phyloP scores from a whole-genome alignment of 169 alveolate species.

The Blepharisma undulans region DNA sequence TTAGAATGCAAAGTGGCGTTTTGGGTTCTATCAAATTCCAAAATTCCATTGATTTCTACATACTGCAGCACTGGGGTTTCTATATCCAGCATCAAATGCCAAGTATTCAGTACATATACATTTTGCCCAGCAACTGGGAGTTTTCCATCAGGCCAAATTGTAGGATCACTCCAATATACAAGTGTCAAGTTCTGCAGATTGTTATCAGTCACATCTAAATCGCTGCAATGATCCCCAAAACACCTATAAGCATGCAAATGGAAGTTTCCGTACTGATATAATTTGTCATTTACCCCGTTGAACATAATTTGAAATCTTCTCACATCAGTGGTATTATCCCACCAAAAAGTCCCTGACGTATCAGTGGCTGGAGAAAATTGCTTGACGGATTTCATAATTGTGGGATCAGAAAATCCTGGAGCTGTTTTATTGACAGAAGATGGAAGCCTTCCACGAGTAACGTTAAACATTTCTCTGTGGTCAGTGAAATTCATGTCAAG shows the following conservation, averaged over 20 bases:
- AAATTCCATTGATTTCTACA: slow-evolving; percentile 45
- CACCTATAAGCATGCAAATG: neutral
- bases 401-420: neutral
- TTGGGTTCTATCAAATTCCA: slow-evolving; percentile 29
- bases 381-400: neutral
- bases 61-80: slow-evolving; percentile 44
- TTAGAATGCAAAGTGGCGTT: slow-evolving; percentile 32
- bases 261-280: neutral
- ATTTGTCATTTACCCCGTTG: neutral
- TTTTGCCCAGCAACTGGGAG: slow-evolving; percentile 36
- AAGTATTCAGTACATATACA: slow-evolving; percentile 40
- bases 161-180: slow-evolving; percentile 45
- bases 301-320: neutral
- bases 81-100: slow-evolving; percentile 52
- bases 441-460: neutral
- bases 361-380: neutral
- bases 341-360: neutral
- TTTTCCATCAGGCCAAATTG: slow-evolving; percentile 40
- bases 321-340: neutral
- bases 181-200: neutral
- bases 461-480: neutral
- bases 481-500: slow-evolving; percentile 1
- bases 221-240: neutral
- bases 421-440: neutral
- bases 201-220: neutral